Evolutionary conservation across 1,284 basidiomycete genomes (phyloP).

Genomic region (Termitomyces sp.): DNA sequence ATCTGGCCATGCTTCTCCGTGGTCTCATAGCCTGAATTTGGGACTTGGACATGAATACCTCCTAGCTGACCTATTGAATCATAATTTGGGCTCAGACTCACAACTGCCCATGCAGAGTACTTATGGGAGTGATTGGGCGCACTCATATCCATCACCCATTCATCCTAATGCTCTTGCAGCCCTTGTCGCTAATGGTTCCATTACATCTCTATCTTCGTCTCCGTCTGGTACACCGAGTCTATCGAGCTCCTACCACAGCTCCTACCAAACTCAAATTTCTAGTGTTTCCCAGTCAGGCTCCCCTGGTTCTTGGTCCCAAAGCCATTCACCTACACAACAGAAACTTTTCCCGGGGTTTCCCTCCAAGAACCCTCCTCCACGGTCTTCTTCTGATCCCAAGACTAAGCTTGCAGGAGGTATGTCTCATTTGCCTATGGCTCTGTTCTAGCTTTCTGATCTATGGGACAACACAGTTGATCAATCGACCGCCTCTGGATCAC

Average conservation of each 20-base stretch:
- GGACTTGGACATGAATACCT: constrained; percentile 14
- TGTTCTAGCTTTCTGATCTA: neutral
- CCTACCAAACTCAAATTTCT: constrained; percentile 19
- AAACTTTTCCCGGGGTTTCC: constrained; percentile 20
- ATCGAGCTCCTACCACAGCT: constrained; percentile 18
- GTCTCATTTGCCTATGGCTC: constrained; percentile 15
- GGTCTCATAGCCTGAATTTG: constrained; percentile 31
- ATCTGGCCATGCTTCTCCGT: constrained; percentile 36
- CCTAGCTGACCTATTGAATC: constrained; percentile 15
- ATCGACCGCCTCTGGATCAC: constrained; percentile 7
- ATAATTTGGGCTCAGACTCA: constrained; percentile 13
- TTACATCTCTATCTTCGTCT: constrained; percentile 18
- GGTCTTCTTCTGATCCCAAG: constrained; percentile 24
- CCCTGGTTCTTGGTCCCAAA: constrained; percentile 19
- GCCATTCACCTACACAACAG: constrained; percentile 19
- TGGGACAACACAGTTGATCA: constrained; percentile 5
- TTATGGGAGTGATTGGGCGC: constrained; percentile 22
- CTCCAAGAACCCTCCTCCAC: constrained; percentile 23
- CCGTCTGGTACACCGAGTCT: constrained; percentile 19
- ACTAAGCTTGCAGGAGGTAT: constrained; percentile 18
- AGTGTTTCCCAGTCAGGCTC: constrained; percentile 16
- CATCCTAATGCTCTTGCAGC: constrained; percentile 21
- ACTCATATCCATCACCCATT: constrained; percentile 19
- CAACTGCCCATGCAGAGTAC: constrained; percentile 9
- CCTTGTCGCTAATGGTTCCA: constrained; percentile 18